phyloP scores from a whole-genome alignment of 306 rosid species.

The Gleditsia sinensis region DNA sequence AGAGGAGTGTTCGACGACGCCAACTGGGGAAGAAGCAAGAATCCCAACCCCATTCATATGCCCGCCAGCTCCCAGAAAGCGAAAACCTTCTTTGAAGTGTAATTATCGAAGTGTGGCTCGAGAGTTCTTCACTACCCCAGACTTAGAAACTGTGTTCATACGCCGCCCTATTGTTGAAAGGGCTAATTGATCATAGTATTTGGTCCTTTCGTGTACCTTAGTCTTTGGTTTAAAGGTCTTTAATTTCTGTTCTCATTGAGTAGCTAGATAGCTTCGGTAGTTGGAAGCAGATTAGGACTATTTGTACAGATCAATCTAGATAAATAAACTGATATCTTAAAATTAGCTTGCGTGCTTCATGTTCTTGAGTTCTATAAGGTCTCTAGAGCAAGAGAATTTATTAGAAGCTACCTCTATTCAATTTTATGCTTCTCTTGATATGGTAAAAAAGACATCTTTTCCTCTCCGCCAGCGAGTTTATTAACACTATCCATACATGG shows the following conservation, averaged over 20 bases:
- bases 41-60: conserved; percentile 58
- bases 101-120: conserved; percentile 44
- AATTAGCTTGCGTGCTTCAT: conserved; percentile 11
- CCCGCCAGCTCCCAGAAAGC: conserved; percentile 87
- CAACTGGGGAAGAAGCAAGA: conserved; percentile 67
- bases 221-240: conserved; percentile 26
- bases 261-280: conserved; percentile 32
- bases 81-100: conserved; percentile 62
- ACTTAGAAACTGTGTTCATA: conserved; percentile 74
- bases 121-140: conserved; percentile 83
- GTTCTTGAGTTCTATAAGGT: neutral
- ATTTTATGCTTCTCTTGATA: conserved; percentile 27
- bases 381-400: too few relatives aligned
- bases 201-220: conserved; percentile 19
- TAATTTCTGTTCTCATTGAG: neutral
- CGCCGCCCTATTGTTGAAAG: conserved; percentile 67
- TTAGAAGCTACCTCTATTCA: too few relatives aligned
- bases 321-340: conserved; percentile 15
- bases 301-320: conserved; percentile 39
- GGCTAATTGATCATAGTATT: conserved; percentile 42
- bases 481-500: neutral
- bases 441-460: conserved; percentile 5
- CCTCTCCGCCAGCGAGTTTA: neutral
- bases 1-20: conserved; percentile 63
- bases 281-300: conserved; percentile 8